phyloP scores from a whole-genome alignment of 768 basidiomycete genomes.

The Termitomyces titanicus region DNA sequence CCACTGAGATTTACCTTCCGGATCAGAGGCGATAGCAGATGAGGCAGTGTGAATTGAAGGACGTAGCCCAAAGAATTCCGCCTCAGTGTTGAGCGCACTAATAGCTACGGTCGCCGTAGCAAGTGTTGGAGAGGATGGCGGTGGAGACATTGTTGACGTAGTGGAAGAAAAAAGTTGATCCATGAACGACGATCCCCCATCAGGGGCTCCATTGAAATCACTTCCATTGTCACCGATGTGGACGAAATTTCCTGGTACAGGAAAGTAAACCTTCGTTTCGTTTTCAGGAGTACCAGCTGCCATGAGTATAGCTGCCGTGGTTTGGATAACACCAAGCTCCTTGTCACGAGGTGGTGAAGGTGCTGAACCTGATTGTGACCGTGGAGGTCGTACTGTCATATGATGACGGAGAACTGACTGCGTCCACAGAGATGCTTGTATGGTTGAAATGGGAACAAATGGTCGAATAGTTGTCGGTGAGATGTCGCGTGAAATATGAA shows the following conservation, averaged over 20 bases:
- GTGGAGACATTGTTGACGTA: constrained; percentile 18
- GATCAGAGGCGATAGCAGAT: constrained; percentile 38
- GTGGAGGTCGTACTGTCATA: constrained; percentile 46
- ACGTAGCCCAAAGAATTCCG: constrained; percentile 63
- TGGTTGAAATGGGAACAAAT: constrained; percentile 61
- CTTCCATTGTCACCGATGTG: constrained; percentile 71
- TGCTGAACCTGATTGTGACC: constrained; percentile 1
- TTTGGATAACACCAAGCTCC: constrained; percentile 63
- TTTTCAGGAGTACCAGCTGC: constrained; percentile 20
- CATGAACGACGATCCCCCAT: constrained; percentile 45
- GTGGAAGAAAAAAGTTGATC: constrained; percentile 59
- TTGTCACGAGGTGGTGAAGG: constrained; percentile 45
- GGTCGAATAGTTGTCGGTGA: constrained; percentile 67
- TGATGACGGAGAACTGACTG: constrained; percentile 64
- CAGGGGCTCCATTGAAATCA: constrained; percentile 33
- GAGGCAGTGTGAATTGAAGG: constrained; percentile 38
- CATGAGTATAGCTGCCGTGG: constrained; percentile 48
- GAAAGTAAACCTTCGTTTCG: constrained; percentile 47
- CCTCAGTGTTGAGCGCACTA: constrained; percentile 35
- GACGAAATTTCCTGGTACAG: constrained; percentile 64
- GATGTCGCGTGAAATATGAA: constrained; percentile 67
- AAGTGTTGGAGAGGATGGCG: constrained; percentile 24
- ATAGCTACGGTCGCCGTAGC: constrained; percentile 23
- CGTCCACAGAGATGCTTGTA: constrained; percentile 81
- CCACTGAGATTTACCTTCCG: constrained; percentile 51